A percentile compares a stretch with the other conserved stretches of the same genome.
These are phyloP conservation scores for Neonectria sp. DNA, from an alignment of 2,329 filamentous ascomycete genomes.

Conservation along the genomic window DNA sequence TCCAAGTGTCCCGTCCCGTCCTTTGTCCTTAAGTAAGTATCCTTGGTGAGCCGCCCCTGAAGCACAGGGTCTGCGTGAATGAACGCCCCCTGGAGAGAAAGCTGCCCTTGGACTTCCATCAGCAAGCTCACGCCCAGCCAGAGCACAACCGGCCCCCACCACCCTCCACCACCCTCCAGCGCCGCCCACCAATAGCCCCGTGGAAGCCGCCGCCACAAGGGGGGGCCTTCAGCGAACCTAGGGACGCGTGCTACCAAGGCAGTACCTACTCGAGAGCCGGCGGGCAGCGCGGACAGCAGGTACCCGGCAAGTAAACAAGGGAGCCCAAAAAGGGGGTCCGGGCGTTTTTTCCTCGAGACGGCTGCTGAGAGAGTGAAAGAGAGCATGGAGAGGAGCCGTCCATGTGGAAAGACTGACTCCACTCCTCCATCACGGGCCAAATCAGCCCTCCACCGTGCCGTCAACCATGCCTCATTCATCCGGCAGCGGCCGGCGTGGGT, in stretches of 20 bases:
- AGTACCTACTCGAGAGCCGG: neutral
- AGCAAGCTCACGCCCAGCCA: neutral
- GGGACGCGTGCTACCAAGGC: neutral
- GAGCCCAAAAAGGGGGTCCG: neutral
- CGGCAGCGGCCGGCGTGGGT: neutral
- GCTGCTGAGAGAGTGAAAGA: too few species aligned
- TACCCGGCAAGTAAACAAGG: neutral
- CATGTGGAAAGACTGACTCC: neutral
- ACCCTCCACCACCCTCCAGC: constrained; percentile 12
- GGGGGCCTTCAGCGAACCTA: neutral
- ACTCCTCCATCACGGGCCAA: constrained; percentile 12
- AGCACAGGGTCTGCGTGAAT: too few species aligned
- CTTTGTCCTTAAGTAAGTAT: too few species aligned
- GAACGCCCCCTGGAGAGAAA: too few species aligned
- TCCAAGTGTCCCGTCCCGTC: too few species aligned
- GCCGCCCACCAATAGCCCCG: constrained; percentile 16
- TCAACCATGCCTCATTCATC: constrained; percentile 5
- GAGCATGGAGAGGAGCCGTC: too few species aligned
- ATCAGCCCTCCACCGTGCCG: neutral
- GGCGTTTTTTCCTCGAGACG: neutral
- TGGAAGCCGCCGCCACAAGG: constrained; percentile 17
- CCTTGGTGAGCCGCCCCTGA: too few species aligned
- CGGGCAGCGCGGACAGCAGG: too few species aligned
- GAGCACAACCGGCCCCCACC: constrained; percentile 1
- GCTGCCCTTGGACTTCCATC: too few species aligned